Base-by-base conservation (phyloP, 2,329 filamentous ascomycete species). In the Fusarium oxysporum region DNA sequence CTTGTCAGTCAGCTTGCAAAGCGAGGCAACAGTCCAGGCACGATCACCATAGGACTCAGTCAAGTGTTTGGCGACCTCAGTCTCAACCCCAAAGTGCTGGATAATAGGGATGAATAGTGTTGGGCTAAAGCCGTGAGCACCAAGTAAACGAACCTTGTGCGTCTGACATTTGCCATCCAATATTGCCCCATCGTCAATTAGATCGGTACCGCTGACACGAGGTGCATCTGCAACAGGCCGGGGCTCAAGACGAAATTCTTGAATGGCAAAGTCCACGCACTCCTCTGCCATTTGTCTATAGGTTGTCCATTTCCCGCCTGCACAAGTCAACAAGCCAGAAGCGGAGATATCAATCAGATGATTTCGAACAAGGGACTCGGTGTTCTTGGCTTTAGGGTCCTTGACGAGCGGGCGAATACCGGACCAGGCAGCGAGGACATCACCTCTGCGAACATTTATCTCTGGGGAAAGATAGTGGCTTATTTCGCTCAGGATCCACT, bases 211-310 rank as follows among this genome's bases (percentile, higher is more conserved):
- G 76, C 88, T 92, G 75, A 95, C 88, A 63, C 90, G 88, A 8
- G 91, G 91, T 17, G 90, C 88, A 72, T 90, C 85, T n/a, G 82
- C 75, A 38, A 92, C 82, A 21, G 90, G 84, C 53, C 84, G 85
- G 6, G 92, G 83, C 59, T 86, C 81, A 40, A 96, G 87, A 13
- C 85, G 83, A 82, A 94, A 96, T 66, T 89, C 86, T 58, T 88
- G 85, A 80, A 96, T 88, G 14, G 94, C 93, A 78, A 93, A 91
- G 78, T 97, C 93, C 47, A 97, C 93, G 48, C 92, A 93, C 80
- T 97, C 93, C 82, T 97, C 93, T 28, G 94, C 93, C 94, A 97
- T 97, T 82, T 97, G 93, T 63, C 94, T 92, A 83, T 97, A 97
- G 3, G 94, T 97, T 6, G 94, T 97, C 94, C 94, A 97, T 83